Base-by-base conservation (phyloP, 2,329 filamentous ascomycete species). In the Bipolaris bicolor region DNA sequence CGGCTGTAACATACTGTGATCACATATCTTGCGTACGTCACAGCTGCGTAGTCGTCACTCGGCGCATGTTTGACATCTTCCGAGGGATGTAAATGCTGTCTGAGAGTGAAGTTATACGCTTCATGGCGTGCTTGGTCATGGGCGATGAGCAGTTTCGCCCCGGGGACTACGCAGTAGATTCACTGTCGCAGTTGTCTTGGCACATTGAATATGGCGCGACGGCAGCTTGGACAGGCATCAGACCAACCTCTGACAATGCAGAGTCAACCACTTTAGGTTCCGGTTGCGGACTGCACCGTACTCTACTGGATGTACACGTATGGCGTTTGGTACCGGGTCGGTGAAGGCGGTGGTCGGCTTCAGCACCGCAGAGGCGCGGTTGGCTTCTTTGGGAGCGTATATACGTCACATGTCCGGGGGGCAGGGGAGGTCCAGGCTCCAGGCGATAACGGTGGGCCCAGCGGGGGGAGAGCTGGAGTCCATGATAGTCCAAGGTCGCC, bases 371-470 rank as follows among this genome's bases (percentile, higher is more conserved):
- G 36, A 49, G 55, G 55, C 55, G 49, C 50, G 47, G 55, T 45
- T 39, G 55, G 49, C 45, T 57, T 44, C 49, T 47, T 29, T 10
- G 3, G 18, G 44, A 31, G 40, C 49, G 37, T 45, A 44, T 31
- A 31, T 54, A 57, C 55, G 55, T 57, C 55, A 57, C 55, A 57
- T 57, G 50, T 16, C 43, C 36, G 39, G 29, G 36, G 36, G 36
- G 24, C 31, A 22, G 33, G 24, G 44, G 36, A 20, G 44, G 40
- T 57, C 50, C 50, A 57, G 50, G 55, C 55, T 51, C 49, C 62
- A 51, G 62, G 60, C 68, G 68, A 72, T 71, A 71, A 66, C 65
- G 64, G 63, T 57, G 50, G 55, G 45, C 31, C 55, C 39, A 62
- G 62, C 63, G 64, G 70, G 68, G 67, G 64, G 69, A 68, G 67